Evolutionary conservation across 805 yeast genomes (phyloP).

Genomic region (Citeromyces nyonsensis): DNA sequence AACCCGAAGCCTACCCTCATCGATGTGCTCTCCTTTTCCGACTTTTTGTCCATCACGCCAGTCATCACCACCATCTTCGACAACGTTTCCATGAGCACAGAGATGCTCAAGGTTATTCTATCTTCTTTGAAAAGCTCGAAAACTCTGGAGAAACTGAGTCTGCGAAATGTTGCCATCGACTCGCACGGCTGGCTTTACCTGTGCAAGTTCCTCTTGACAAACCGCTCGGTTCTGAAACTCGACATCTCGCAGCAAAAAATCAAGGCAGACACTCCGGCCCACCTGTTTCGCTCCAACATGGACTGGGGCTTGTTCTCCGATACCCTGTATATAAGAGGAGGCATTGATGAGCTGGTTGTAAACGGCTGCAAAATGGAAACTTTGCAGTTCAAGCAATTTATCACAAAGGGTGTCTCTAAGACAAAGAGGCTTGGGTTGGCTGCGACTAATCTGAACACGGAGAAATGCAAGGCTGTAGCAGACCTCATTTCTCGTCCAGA

Average conservation of each 20-base stretch:
- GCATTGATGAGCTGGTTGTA: constrained; percentile 40
- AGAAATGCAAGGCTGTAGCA: constrained; percentile 24
- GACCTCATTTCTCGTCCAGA: constrained; percentile 28
- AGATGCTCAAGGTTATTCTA: constrained; percentile 35
- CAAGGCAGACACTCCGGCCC: constrained; percentile 24
- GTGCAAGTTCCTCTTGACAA: constrained; percentile 29
- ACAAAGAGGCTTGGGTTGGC: constrained; percentile 41
- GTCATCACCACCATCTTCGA: constrained; percentile 39
- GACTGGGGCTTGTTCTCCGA: constrained; percentile 35
- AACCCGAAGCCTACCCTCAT: constrained; percentile 45
- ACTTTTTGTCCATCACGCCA: constrained; percentile 39
- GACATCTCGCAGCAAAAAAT: constrained; percentile 43
- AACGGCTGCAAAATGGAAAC: constrained; percentile 37
- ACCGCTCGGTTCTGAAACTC: constrained; percentile 26
- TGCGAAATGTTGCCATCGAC: constrained; percentile 41
- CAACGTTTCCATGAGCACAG: constrained; percentile 36
- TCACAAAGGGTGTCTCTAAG: constrained; percentile 22
- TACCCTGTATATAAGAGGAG: constrained; percentile 26
- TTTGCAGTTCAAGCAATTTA: constrained; percentile 21
- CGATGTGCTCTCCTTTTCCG: constrained; percentile 40
- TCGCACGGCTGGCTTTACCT: constrained; percentile 31
- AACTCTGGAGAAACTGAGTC: constrained; percentile 31
- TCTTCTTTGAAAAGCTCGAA: constrained; percentile 25
- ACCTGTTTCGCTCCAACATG: constrained; percentile 25
- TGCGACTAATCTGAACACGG: constrained; percentile 25